phyloP scores from a whole-genome alignment of 2,329 filamentous ascomycete species.

The Eurotiales sp. region DNA sequence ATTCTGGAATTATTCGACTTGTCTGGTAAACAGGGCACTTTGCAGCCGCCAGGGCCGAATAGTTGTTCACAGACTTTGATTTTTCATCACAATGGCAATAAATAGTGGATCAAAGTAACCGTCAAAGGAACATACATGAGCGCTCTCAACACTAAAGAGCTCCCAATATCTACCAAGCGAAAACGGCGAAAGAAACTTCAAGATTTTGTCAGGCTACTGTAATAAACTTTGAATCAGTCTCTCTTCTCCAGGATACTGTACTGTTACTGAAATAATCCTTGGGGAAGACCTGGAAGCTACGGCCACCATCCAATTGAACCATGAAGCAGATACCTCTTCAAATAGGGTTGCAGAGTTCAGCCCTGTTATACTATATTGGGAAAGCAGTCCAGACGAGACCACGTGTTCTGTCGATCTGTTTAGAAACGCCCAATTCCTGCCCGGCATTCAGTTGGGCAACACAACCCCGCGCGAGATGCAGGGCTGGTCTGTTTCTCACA shows the following conservation, averaged over 20 bases:
- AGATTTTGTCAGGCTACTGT: slow-evolving; percentile 15
- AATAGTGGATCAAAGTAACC: slow-evolving; percentile 22
- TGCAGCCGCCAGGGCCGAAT: slow-evolving; percentile 8
- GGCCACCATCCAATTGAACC: neutral
- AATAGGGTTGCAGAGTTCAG: slow-evolving; percentile 1
- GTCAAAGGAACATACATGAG: slow-evolving; percentile 14
- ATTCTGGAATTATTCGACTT: too few species aligned
- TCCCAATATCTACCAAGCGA: slow-evolving; percentile 15
- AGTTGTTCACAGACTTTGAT: slow-evolving; percentile 17
- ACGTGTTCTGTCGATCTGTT: slow-evolving; percentile 1
- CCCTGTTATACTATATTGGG: slow-evolving; percentile 1
- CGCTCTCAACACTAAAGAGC: too few species aligned
- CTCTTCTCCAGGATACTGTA: slow-evolving; percentile 20
- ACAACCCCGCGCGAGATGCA: too few species aligned
- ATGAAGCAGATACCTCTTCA: slow-evolving; percentile 4
- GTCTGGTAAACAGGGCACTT: too few species aligned
- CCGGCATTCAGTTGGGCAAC: slow-evolving; percentile 18
- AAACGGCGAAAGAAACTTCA: slow-evolving; percentile 18
- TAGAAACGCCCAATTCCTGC: slow-evolving; percentile 16
- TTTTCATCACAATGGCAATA: slow-evolving; percentile 15
- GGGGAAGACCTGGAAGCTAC: slow-evolving; percentile 9
- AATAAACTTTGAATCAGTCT: slow-evolving; percentile 18
- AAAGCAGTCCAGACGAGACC: neutral
- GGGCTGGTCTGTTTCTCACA: too few species aligned
- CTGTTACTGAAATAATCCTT: slow-evolving; percentile 20